Conservation (phyloP, 306 rosid genomes). For the Hippophae rhamnoides region DNA sequence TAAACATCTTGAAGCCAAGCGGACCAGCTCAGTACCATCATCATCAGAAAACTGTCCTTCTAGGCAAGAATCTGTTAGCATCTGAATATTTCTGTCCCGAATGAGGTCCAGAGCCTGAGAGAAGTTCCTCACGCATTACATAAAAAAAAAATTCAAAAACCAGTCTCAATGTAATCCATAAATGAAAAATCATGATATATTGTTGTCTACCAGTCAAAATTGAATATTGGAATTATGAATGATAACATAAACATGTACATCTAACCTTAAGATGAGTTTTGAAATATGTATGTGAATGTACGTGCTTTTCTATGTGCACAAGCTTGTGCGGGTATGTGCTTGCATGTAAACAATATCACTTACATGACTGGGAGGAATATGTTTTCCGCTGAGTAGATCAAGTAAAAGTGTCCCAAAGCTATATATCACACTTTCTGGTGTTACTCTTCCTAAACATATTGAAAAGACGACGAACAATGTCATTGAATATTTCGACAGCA, state of each 20-base stretch:
- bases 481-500: background rate
- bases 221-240: no score
- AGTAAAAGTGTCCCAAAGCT: conserved; percentile 84
- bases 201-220: conserved; percentile 1
- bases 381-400: conserved; percentile 81
- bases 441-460: conserved; percentile 55
- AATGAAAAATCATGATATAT: conserved; percentile 5
- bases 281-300: no score
- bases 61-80: conserved; percentile 79
- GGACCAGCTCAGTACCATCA: conserved; percentile 66
- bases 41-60: conserved; percentile 71
- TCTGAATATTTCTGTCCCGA: conserved; percentile 68
- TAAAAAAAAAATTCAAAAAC: conserved; percentile 7
- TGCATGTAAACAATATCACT: conserved; percentile 13
- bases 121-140: conserved; percentile 16
- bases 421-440: conserved; percentile 72
- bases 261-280: background rate
- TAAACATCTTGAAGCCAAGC: conserved; percentile 58
- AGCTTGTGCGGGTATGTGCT: no score
- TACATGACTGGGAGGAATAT: conserved; percentile 78
- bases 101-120: conserved; percentile 75
- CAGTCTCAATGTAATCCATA: background rate
- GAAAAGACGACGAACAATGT: conserved; percentile 6
- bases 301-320: background rate
- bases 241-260: background rate